These are phyloP conservation scores for Aspergillus japonicus DNA, from an alignment of 2,329 filamentous ascomycete species.

Conservation along the genomic window DNA sequence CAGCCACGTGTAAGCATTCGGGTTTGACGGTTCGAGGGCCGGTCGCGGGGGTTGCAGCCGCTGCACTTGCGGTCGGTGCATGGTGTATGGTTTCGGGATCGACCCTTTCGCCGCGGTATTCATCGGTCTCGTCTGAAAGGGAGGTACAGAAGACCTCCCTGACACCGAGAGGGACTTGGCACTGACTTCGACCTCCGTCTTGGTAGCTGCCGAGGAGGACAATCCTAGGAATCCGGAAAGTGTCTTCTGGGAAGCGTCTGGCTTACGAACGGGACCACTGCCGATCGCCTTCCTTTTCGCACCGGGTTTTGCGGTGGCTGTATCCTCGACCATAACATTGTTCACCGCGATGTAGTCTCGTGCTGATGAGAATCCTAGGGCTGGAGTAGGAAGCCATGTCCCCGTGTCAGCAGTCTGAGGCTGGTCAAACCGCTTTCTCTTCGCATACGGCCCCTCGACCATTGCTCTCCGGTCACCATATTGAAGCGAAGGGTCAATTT, in stretches of 20 bases:
- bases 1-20: conserved; percentile 38
- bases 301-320: conserved; percentile 24
- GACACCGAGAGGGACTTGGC: conserved; percentile 2
- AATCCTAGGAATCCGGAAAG: conserved; percentile 54
- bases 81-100: conserved; percentile 24
- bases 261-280: conserved; percentile 32
- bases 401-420: conserved; percentile 27
- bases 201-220: conserved; percentile 20
- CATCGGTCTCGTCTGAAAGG: conserved; percentile 2
- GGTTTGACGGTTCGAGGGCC: conserved; percentile 30
- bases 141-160: conserved; percentile 10
- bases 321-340: conserved; percentile 17
- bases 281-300: conserved; percentile 30
- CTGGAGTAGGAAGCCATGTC: conserved; percentile 38
- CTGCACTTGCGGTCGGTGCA: conserved; percentile 34
- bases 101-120: conserved; percentile 13
- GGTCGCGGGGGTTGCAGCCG: conserved; percentile 34
- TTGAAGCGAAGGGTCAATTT: conserved; percentile 32
- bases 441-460: conserved; percentile 26
- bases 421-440: conserved; percentile 30
- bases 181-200: conserved; percentile 14
- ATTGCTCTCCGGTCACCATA: conserved; percentile 36
- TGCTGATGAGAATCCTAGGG: conserved; percentile 63
- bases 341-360: conserved; percentile 51
- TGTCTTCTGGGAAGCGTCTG: conserved; percentile 49